These are phyloP conservation scores for Alternaria sp. DNA, from an alignment of 2,329 filamentous ascomycete genomes.

Conservation along the genomic window DNA sequence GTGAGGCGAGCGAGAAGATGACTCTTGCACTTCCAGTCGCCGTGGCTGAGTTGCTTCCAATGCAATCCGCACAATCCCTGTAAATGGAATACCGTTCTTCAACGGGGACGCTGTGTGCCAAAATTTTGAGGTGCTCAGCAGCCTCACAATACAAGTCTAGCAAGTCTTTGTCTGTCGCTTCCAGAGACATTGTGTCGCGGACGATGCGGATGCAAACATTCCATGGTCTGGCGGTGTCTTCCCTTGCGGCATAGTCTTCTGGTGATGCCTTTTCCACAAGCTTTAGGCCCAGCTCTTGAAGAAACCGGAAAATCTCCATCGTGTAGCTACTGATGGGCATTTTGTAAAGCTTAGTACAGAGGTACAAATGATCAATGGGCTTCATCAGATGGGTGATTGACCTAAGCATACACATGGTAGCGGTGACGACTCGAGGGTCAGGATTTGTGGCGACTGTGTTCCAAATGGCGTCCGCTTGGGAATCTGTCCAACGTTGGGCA, in stretches of 20 bases:
- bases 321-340: constrained; percentile 45
- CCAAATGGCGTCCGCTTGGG: constrained; percentile 84
- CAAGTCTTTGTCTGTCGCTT: constrained; percentile 65
- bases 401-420: constrained; percentile 73
- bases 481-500: constrained; percentile 73
- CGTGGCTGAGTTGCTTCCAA: constrained; percentile 68
- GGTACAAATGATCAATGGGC: constrained; percentile 63
- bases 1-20: constrained; percentile 47
- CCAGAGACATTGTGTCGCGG: constrained; percentile 70
- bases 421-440: constrained; percentile 83
- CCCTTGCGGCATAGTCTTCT: constrained; percentile 25
- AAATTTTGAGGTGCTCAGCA: constrained; percentile 65
- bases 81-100: constrained; percentile 70
- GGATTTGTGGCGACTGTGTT: constrained; percentile 80
- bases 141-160: constrained; percentile 71
- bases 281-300: constrained; percentile 39
- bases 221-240: constrained; percentile 55
- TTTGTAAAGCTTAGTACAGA: constrained; percentile 71
- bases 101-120: constrained; percentile 67
- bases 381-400: constrained; percentile 58
- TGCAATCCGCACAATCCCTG: constrained; percentile 71
- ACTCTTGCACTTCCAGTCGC: constrained; percentile 78
- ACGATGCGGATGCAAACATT: constrained; percentile 72
- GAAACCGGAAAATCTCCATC: constrained; percentile 43
- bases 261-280: constrained; percentile 23